Conservation (phyloP, 495 filamentous ascomycete genomes). For the Parathielavia hyrcaniae region DNA sequence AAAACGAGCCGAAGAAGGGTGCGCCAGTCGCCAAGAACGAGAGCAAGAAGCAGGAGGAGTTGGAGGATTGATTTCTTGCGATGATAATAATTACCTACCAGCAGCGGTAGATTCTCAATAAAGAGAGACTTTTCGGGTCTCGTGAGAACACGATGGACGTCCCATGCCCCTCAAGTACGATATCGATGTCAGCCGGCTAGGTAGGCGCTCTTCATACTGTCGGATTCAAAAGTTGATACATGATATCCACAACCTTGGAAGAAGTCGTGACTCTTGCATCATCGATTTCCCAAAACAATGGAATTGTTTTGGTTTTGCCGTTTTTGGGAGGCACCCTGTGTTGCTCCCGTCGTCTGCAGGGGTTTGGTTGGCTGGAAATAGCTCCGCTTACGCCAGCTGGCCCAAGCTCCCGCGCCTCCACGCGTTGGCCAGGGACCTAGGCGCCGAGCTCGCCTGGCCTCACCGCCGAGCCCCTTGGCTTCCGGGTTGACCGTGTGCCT, state of each 20-base stretch:
- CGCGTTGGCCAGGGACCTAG: neutral
- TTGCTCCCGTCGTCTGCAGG: neutral
- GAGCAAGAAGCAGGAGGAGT: conserved; percentile 25
- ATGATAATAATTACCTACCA: too few species aligned
- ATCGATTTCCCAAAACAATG: too few species aligned
- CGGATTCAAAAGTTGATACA: too few species aligned
- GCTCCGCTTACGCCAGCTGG: conserved; percentile 1
- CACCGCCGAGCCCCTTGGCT: conserved; percentile 6
- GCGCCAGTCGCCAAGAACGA: conserved; percentile 38
- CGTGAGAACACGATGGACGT: too few species aligned
- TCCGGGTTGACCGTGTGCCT: too few species aligned
- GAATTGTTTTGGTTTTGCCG: conserved; percentile 11
- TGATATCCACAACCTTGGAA: too few species aligned
- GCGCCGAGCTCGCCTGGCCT: neutral
- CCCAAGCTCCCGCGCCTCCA: conserved; percentile 9
- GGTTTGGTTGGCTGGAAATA: neutral
- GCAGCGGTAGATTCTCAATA: too few species aligned
- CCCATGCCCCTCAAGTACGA: too few species aligned
- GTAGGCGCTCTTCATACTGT: too few species aligned
- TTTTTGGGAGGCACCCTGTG: neutral
- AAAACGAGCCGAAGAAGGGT: conserved; percentile 48
- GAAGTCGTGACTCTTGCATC: too few species aligned
- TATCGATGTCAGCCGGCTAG: neutral
- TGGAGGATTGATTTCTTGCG: conserved; percentile 19
- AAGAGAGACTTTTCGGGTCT: too few species aligned